A percentile compares a stretch with the other conserved stretches of the same genome.
Conservation (phyloP, 148 eudicot species). For the Vaccinium myrtillus region DNA sequence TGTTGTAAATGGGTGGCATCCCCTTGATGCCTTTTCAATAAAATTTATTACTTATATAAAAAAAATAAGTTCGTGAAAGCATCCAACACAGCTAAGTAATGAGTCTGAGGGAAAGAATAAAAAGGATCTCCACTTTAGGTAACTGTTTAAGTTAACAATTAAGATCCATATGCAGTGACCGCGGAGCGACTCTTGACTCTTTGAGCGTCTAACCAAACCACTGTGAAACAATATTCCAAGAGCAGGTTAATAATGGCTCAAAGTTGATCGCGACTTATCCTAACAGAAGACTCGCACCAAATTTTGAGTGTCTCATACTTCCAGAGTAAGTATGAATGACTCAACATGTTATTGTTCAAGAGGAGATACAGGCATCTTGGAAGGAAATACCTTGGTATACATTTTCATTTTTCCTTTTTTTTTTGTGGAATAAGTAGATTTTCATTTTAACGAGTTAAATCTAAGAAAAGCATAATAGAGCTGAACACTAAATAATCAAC, state of each 20-base stretch:
- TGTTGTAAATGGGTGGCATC: too few species aligned
- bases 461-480: too few species aligned
- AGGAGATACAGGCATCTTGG: neutral
- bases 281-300: neutral
- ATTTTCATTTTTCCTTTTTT: neutral
- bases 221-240: neutral
- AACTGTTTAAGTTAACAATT: neutral
- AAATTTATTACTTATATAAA: too few species aligned
- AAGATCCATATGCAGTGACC: neutral
- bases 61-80: neutral
- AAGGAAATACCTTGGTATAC: neutral
- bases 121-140: neutral
- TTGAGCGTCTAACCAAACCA: neutral
- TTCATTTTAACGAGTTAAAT: too few species aligned
- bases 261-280: neutral
- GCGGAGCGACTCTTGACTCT: neutral
- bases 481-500: too few species aligned
- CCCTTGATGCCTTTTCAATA: too few species aligned
- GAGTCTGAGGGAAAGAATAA: neutral
- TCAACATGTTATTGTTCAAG: neutral
- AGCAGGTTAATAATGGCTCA: neutral
- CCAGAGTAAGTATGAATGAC: conserved; percentile 4
- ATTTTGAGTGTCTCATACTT: neutral
- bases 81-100: neutral
- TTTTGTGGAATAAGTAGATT: neutral